These are phyloP conservation scores for Nemania diffusa DNA, from an alignment of 2,329 filamentous ascomycete genomes.

Conservation along the genomic window DNA sequence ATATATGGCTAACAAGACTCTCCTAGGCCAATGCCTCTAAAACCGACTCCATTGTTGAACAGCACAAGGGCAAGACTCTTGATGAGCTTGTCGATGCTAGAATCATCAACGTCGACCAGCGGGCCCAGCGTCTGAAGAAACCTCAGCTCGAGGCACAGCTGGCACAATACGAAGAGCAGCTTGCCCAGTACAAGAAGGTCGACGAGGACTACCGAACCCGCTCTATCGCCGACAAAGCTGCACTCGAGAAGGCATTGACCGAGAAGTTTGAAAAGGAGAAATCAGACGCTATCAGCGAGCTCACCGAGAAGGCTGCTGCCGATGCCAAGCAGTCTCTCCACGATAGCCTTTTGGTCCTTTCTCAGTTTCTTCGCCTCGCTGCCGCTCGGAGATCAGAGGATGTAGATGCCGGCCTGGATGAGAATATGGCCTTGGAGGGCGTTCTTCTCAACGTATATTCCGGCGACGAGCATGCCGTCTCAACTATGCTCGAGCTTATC, in stretches of 20 bases:
- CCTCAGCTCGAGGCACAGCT: constrained; percentile 76
- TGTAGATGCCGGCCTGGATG: constrained; percentile 70
- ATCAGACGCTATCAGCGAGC: constrained; percentile 62
- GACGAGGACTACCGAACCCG: constrained; percentile 76
- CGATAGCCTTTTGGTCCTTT: constrained; percentile 74
- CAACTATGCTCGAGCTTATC: constrained; percentile 80
- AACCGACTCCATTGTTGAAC: constrained; percentile 74
- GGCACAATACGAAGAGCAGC: constrained; percentile 76
- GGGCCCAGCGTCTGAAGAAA: constrained; percentile 80
- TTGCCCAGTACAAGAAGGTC: constrained; percentile 78
- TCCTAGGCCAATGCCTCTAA: constrained; percentile 74
- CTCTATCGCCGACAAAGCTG: constrained; percentile 66
- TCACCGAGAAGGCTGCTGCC: constrained; percentile 65
- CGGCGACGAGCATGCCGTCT: constrained; percentile 78
- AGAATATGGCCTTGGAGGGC: constrained; percentile 84
- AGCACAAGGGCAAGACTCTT: constrained; percentile 75
- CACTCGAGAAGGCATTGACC: constrained; percentile 66
- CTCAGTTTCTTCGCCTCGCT: constrained; percentile 82
- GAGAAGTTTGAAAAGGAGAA: constrained; percentile 66
- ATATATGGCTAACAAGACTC: constrained; percentile 30
- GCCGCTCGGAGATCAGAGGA: constrained; percentile 80
- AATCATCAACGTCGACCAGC: constrained; percentile 85
- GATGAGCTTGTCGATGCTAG: constrained; percentile 76
- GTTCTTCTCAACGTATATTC: constrained; percentile 81
- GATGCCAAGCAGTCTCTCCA: constrained; percentile 67